Base-by-base conservation (phyloP, 2,329 filamentous ascomycete genomes). In the Acephala macrosclerotiorum region DNA sequence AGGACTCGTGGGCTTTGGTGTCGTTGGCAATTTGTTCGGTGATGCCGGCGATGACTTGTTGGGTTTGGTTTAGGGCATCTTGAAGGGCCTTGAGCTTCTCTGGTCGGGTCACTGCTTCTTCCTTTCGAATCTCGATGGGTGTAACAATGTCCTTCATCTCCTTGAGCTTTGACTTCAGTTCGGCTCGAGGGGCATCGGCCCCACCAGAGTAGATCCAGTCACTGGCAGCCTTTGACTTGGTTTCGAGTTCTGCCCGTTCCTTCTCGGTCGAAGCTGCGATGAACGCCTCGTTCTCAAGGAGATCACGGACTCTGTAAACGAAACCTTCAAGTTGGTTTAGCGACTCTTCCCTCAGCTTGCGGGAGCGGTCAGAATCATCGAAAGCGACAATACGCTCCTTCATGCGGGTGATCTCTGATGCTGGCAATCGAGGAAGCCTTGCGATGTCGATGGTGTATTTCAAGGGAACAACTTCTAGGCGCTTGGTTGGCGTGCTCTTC, bases 191-290 rank as follows among this genome's bases (percentile, higher is more conserved):
- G 4, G 96, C 94, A 58, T 94, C 89, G 18, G 86, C 85, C 63
- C 95, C 93, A 56, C 94, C 94, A 18, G 87, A 92, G 76, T 97
- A 96, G 66, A 99, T 88, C 95, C 96, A 99, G 12, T 97, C 94
- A 72, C 92, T 91, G 25, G 89, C 86, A 58, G 87, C 86, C 67
- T 86, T 85, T 45, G 93, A 84, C 74, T 89, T 89, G 67, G 88
- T 82, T 72, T 91, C 86, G 14, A 98, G 84, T n/a, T 81, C 79
- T 7, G 84, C 77, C 56, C 93, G 87, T 75, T 94, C 87, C 22
- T 86, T 84, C 3, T 87, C 81, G 11, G 91, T 95, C 36, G 94
- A 91, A 3, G 85, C 87, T 14, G 84, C 84, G 60, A 91, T 82
- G 76, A 97, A 98, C 0, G 84, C 83, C 57, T 92, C 89, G 66